Conservation (phyloP, 106 monocot species). For the Alisma plantagoaquatica region DNA sequence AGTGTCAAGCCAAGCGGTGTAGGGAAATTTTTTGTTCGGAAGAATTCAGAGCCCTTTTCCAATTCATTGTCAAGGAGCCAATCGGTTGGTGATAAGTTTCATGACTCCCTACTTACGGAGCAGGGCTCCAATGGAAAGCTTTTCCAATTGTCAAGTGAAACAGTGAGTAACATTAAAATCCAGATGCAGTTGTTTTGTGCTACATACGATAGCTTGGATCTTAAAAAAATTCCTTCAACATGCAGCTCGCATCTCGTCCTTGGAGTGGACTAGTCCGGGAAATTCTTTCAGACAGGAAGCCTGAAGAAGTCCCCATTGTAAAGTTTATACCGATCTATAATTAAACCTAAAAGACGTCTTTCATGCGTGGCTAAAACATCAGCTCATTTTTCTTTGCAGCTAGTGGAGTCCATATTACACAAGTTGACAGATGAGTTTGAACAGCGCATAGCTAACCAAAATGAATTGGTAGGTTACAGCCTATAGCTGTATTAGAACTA, state of each 20-base stretch:
- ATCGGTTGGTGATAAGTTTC: constrained; percentile 28
- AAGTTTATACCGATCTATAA: constrained; percentile 1
- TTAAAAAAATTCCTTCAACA: not conserved
- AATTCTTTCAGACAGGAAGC: constrained; percentile 65
- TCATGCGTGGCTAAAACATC: not conserved
- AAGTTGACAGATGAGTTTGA: constrained; percentile 76
- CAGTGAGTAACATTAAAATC: not conserved
- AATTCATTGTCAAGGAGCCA: constrained; percentile 29
- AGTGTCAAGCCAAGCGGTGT: constrained; percentile 27
- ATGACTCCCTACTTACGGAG: constrained; percentile 11
- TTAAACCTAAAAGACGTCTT: not conserved
- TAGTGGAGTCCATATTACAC: too few species aligned
- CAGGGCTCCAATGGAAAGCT: constrained; percentile 58
- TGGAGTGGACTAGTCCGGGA: constrained; percentile 27
- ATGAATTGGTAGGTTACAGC: constrained; percentile 59
- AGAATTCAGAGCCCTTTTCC: constrained; percentile 64
- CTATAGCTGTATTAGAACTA: too few species aligned
- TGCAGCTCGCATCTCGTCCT: not conserved
- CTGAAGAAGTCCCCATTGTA: constrained; percentile 76
- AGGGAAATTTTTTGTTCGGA: constrained; percentile 57
- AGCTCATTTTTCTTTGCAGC: constrained; percentile 24
- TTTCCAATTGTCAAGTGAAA: not conserved
- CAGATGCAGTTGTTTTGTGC: not conserved
- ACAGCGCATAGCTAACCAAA: constrained; percentile 42
- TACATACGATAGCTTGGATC: not conserved